These are phyloP conservation scores for Fusarium irregulare DNA, from an alignment of 2,329 filamentous ascomycete species.

Conservation along the genomic window DNA sequence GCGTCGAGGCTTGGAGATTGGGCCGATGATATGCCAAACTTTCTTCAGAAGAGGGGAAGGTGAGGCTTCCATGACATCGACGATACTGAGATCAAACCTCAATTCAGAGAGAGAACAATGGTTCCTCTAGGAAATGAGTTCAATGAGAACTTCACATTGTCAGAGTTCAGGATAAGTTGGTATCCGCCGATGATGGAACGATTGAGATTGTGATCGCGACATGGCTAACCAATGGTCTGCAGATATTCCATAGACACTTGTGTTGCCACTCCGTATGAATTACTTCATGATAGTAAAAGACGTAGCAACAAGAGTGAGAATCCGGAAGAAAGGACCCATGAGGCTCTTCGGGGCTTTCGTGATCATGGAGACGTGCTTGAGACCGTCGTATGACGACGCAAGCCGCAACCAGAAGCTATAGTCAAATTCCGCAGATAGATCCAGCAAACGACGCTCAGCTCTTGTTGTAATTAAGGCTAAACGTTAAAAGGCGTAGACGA, in stretches of 20 bases:
- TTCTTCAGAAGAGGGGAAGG: neutral
- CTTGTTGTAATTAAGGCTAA: neutral
- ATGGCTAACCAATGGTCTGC: neutral
- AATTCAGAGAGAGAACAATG: neutral
- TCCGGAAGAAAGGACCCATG: fast-evolving
- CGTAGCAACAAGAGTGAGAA: neutral
- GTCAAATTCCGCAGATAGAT: neutral
- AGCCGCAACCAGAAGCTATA: neutral
- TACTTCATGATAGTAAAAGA: neutral
- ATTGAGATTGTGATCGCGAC: neutral
- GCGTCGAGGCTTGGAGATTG: conserved; percentile 10
- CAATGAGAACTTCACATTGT: neutral
- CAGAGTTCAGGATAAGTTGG: neutral
- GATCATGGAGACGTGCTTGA: neutral
- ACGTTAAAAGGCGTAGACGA: neutral
- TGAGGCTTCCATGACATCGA: conserved; percentile 11
- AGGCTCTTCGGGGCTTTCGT: neutral
- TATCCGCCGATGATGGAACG: neutral
- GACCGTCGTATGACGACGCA: neutral
- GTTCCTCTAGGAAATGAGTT: neutral
- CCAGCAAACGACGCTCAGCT: neutral
- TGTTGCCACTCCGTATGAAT: neutral
- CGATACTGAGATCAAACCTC: conserved; percentile 9
- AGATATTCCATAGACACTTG: neutral
- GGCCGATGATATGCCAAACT: conserved; percentile 10